A percentile compares a stretch with the other conserved stretches of the same genome.
These are phyloP conservation scores for Hypoxylon sp. DNA, from an alignment of 2,329 filamentous ascomycete species.

Conservation along the genomic window DNA sequence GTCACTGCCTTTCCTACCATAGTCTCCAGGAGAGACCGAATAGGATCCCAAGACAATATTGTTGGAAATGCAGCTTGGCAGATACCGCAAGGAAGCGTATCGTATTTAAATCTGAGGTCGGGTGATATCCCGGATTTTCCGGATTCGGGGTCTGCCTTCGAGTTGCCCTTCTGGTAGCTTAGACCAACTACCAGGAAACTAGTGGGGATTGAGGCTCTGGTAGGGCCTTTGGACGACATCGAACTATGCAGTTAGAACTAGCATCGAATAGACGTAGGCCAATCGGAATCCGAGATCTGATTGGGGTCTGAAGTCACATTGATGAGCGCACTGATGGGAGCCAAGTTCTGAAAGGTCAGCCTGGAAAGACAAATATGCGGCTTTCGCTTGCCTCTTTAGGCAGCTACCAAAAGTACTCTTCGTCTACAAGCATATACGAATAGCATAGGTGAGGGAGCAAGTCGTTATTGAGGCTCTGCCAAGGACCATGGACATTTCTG, in stretches of 20 bases:
- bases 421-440: constrained; percentile 37
- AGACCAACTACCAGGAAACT: constrained; percentile 21
- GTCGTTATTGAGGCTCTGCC: constrained; percentile 36
- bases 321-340: constrained; percentile 41
- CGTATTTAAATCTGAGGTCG: constrained; percentile 24
- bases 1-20: neutral
- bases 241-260: constrained; percentile 33
- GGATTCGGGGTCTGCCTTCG: constrained; percentile 24
- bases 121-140: constrained; percentile 35
- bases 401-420: constrained; percentile 41
- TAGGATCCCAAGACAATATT: constrained; percentile 9
- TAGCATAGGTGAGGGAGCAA: constrained; percentile 18
- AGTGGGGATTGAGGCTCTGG: constrained; percentile 45
- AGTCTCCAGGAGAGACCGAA: constrained; percentile 9
- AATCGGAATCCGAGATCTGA: constrained; percentile 36
- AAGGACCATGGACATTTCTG: constrained; percentile 32
- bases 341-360: constrained; percentile 38
- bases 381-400: constrained; percentile 45
- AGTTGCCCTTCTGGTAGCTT: constrained; percentile 38
- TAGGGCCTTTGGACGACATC: constrained; percentile 31
- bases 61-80: constrained; percentile 24
- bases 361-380: constrained; percentile 20
- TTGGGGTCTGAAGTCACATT: constrained; percentile 35
- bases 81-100: constrained; percentile 19
- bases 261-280: constrained; percentile 18